phyloP scores from a whole-genome alignment of 352 stramenopile genomes.

The Pythium dissotocum region DNA sequence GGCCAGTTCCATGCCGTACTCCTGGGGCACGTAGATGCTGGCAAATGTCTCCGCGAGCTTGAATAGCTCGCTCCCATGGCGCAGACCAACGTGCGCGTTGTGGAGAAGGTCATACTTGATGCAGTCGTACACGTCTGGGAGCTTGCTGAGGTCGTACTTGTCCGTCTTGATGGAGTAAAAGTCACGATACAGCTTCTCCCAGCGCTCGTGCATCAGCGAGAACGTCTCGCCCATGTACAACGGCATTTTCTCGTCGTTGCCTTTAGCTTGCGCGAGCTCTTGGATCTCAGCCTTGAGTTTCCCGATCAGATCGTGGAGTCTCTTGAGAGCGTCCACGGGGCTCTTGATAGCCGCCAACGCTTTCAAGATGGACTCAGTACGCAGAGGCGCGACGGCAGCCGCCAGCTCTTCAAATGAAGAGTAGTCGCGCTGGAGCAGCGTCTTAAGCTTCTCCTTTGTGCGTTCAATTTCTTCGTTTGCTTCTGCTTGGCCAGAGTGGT shows the following conservation, averaged over 20 bases:
- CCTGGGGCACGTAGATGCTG: slow-evolving; percentile 97
- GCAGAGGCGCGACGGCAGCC: slow-evolving; percentile 62
- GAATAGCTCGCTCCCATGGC: slow-evolving; percentile 91
- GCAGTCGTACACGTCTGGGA: slow-evolving; percentile 98
- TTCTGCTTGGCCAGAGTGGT: slow-evolving; percentile 97
- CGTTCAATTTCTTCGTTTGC: slow-evolving; percentile 91
- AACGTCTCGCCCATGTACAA: slow-evolving; percentile 98
- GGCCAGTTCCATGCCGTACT: slow-evolving; percentile 89
- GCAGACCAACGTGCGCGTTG: slow-evolving; percentile 92
- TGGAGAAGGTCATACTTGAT: slow-evolving; percentile 98
- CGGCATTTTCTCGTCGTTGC: slow-evolving; percentile 79
- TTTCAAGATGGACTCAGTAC: slow-evolving; percentile 74
- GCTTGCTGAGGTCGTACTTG: slow-evolving; percentile 94
- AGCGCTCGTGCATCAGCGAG: slow-evolving; percentile 91
- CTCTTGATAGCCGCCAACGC: slow-evolving; percentile 84
- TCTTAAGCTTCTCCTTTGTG: slow-evolving; percentile 89
- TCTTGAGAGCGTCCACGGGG: slow-evolving; percentile 66
- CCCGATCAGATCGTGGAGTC: slow-evolving; percentile 76
- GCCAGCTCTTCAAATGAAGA: slow-evolving; percentile 64
- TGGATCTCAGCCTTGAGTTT: slow-evolving; percentile 80
- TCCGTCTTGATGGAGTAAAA: slow-evolving; percentile 92
- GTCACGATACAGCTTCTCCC: slow-evolving; percentile 93
- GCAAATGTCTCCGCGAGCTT: slow-evolving; percentile 94
- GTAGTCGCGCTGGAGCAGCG: slow-evolving; percentile 88
- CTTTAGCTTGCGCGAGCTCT: slow-evolving; percentile 68